Base-by-base conservation (phyloP, 495 filamentous ascomycete species). In the Tetracladium setigerum region DNA sequence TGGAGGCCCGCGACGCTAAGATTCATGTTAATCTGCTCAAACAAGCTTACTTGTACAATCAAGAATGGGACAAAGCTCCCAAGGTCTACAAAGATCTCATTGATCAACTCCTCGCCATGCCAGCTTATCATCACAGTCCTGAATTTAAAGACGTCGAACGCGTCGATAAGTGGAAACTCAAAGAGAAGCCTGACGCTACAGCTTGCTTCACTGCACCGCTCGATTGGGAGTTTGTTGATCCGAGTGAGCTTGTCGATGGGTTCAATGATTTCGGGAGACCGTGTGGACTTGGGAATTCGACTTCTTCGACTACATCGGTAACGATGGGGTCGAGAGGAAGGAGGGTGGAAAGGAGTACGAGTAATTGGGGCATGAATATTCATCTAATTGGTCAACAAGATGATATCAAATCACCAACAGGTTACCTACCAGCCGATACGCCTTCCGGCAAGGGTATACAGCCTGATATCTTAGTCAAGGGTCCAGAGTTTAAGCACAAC, bases 1-100 rank as follows among this genome's bases (percentile, higher is more conserved):
- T 49, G 13, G 64, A 61, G 0, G 56, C 67, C 11, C 59, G 67
- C 19, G 65, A 62, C 2, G 72, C 67, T 0, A 63, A 57, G 4
- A 68, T 67, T 53, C 73, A 78, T 34, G 59, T 80, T 18, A 67
- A 75, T 43, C 55, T 78, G 17, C 52, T 79, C 9, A 71, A 70
- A 37, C 65, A 68, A 9, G 59, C 71, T 1, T 47, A 69, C 59
- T 17, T 56, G 59, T 19, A 68, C 41, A 19, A 62, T 14, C 49
- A 58, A n/a, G 55, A 58, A 2, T 69, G 63, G 63, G 59, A 61
- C 11, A 65, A 68, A 36, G 17, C 17, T 1, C n/a, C 27, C 0
- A 36, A 18, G 1, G 32, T 37, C 19, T 49, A 49, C 36, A 50
- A 48, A 2, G 17, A 44, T 4, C 46, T 48, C 2, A 30, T 44